Conservation (phyloP, 2,329 filamentous ascomycete species). For the Apiospora malaysiana region DNA sequence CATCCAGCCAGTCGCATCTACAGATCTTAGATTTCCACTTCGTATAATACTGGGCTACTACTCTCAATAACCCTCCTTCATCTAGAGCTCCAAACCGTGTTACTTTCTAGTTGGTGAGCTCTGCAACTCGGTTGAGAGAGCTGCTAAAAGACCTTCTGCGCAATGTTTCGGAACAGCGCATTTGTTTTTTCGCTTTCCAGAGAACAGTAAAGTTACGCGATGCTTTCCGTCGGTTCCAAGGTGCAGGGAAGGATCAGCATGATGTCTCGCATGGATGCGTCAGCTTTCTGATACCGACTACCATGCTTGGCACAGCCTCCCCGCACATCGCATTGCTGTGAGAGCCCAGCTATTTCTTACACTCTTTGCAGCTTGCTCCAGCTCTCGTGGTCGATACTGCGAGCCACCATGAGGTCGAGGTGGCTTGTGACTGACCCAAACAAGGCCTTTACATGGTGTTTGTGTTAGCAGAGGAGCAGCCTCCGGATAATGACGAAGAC, state of each 20-base stretch:
- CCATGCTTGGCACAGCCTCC: background rate
- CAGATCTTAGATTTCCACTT: too few relatives aligned
- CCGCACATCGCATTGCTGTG: background rate
- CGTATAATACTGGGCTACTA: background rate
- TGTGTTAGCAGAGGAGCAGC: background rate
- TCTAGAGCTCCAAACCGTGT: background rate
- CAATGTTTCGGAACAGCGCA: background rate
- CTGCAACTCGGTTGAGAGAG: background rate
- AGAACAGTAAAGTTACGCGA: background rate
- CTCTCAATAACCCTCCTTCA: background rate
- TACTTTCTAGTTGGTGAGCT: background rate
- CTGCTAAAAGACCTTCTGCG: background rate
- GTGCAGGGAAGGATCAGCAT: constrained; percentile 17
- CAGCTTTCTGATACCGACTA: constrained; percentile 1
- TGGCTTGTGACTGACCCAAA: background rate
- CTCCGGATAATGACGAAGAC: constrained; percentile 7
- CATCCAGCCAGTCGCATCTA: background rate
- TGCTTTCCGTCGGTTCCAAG: background rate
- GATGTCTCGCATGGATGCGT: background rate
- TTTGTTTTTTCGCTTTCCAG: background rate
- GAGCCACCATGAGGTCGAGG: background rate
- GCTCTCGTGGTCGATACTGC: background rate
- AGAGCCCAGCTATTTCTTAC: background rate
- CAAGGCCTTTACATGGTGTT: background rate
- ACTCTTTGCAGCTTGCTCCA: background rate